Percentiles rank a stretch among this genome's conserved stretches.
phyloP scores from a whole-genome alignment of 768 basidiomycete species.

The Phylloporus arenicola region DNA sequence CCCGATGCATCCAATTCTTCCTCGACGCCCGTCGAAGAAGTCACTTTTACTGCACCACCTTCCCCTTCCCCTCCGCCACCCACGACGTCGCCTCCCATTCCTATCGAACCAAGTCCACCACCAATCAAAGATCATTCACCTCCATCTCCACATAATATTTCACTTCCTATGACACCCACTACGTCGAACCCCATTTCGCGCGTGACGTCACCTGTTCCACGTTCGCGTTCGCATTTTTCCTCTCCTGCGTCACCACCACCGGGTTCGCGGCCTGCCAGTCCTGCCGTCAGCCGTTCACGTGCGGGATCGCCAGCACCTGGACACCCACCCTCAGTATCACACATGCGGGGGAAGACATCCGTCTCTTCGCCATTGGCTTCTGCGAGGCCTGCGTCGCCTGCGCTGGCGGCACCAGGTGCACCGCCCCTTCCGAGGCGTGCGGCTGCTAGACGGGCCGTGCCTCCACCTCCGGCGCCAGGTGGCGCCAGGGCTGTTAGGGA shows the following conservation, averaged over 20 bases:
- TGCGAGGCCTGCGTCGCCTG: conserved; percentile 36
- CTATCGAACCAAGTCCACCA: conserved; percentile 8
- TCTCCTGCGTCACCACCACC: conserved; percentile 26
- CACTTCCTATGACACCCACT: conserved; percentile 25
- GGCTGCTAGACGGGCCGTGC: conserved; percentile 41
- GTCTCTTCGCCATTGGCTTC: conserved; percentile 30
- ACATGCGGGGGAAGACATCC: conserved; percentile 15
- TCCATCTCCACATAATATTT: conserved; percentile 16
- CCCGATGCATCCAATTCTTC: conserved; percentile 12
- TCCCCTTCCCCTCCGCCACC: not conserved
- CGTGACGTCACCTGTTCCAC: conserved; percentile 16
- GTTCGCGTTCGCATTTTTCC: conserved; percentile 32
- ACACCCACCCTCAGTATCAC: not conserved
- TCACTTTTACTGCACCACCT: conserved; percentile 14
- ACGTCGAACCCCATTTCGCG: conserved; percentile 23
- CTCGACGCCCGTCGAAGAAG: conserved; percentile 20
- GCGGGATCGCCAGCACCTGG: conserved; percentile 20
- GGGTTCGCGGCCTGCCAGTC: conserved; percentile 28
- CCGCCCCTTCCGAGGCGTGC: conserved; percentile 68
- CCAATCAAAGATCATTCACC: conserved; percentile 8
- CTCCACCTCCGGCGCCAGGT: conserved; percentile 20
- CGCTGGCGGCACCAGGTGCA: conserved; percentile 16
- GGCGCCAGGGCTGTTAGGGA: not conserved
- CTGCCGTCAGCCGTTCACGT: conserved; percentile 21
- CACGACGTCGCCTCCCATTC: not conserved